Percentiles rank a stretch among this genome's conserved stretches.
Evolutionary conservation across 2,329 filamentous ascomycete genomes (phyloP).

Genomic region (Aspergillus vadensis): DNA sequence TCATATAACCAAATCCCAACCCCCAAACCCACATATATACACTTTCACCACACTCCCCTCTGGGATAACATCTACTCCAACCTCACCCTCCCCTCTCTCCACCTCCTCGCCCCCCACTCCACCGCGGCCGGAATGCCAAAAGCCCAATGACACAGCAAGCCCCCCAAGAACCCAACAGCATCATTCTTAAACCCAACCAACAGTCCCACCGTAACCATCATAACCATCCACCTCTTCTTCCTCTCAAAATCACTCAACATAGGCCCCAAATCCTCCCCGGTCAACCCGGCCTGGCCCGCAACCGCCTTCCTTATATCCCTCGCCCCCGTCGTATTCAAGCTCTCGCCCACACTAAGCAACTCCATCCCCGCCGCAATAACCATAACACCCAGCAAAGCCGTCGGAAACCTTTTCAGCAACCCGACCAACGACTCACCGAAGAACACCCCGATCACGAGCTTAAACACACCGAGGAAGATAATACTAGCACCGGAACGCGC

Average conservation of each 20-base stretch:
- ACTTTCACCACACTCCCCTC: background rate
- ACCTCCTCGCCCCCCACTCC: constrained; percentile 27
- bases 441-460: constrained; percentile 73
- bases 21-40: too few relatives aligned
- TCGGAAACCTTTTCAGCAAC: constrained; percentile 72
- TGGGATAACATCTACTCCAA: constrained; percentile 10
- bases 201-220: constrained; percentile 82
- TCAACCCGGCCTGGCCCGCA: constrained; percentile 28
- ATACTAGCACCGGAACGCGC: constrained; percentile 84
- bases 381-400: constrained; percentile 78
- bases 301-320: constrained; percentile 53
- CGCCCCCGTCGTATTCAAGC: constrained; percentile 73
- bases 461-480: constrained; percentile 74
- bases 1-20: too few relatives aligned
- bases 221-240: constrained; percentile 78
- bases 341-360: constrained; percentile 80
- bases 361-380: constrained; percentile 88
- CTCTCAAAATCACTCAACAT: constrained; percentile 66
- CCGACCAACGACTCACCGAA: constrained; percentile 74
- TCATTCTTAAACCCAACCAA: constrained; percentile 88
- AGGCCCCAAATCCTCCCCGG: constrained; percentile 26
- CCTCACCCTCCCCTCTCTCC: constrained; percentile 37
- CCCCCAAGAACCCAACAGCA: constrained; percentile 80
- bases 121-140: constrained; percentile 51
- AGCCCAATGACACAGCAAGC: constrained; percentile 75